A percentile compares a stretch with the other conserved stretches of the same genome.
phyloP scores from a whole-genome alignment of 1,284 basidiomycete species.

The Calocybe gambosa region DNA sequence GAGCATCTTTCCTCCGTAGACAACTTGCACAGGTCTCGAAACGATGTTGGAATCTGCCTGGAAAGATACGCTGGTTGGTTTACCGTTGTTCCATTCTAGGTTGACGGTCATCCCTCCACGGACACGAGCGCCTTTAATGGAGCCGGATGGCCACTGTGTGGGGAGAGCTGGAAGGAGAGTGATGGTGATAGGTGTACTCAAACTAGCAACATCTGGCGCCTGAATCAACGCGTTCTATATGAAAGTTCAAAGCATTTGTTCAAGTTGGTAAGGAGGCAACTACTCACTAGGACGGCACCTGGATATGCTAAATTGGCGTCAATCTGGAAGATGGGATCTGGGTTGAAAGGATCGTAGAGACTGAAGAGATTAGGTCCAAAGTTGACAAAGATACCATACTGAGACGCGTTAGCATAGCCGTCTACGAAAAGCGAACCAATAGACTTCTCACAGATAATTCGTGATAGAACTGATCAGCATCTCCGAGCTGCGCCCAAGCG shows the following conservation, averaged over 20 bases:
- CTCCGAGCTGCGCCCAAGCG: slow-evolving; percentile 62
- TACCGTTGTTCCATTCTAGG: slow-evolving; percentile 46
- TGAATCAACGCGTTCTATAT: slow-evolving; percentile 62
- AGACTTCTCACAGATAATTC: slow-evolving; percentile 45
- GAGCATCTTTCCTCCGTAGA: slow-evolving; percentile 41
- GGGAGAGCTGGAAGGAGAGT: slow-evolving; percentile 64
- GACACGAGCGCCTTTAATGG: slow-evolving; percentile 50
- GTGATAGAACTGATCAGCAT: slow-evolving; percentile 56
- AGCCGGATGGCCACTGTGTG: slow-evolving; percentile 51
- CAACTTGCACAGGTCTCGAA: slow-evolving; percentile 35
- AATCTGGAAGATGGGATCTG: slow-evolving; percentile 62
- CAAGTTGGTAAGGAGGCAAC: not conserved
- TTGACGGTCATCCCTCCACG: slow-evolving; percentile 56
- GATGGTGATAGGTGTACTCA: slow-evolving; percentile 43
- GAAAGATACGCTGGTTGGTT: slow-evolving; percentile 35
- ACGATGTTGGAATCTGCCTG: slow-evolving; percentile 29
- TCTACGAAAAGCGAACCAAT: not conserved
- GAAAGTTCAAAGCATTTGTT: not conserved
- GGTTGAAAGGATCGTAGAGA: slow-evolving; percentile 46
- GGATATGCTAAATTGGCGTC: slow-evolving; percentile 71
- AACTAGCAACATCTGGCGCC: slow-evolving; percentile 54
- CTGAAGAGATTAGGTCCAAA: slow-evolving; percentile 63
- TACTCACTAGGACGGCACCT: slow-evolving; percentile 53
- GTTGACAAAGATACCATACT: slow-evolving; percentile 60
- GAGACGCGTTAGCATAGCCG: not conserved